phyloP scores from a whole-genome alignment of 73 alveolate genomes.

The Paramecium pentaurelia region DNA sequence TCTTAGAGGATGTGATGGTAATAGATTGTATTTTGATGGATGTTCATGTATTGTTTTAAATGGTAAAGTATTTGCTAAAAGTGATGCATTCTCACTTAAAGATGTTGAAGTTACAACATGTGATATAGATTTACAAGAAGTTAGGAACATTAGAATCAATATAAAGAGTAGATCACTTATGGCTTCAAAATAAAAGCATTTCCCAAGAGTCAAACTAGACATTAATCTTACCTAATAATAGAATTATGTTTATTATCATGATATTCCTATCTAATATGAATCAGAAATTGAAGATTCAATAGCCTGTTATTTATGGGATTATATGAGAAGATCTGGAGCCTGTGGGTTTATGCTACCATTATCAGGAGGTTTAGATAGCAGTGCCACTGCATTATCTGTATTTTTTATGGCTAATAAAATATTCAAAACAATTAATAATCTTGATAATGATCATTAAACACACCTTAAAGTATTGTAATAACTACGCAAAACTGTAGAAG shows the following conservation, averaged over 20 bases:
- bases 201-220: constrained; percentile 62
- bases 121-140: constrained; percentile 79
- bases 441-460: not conserved
- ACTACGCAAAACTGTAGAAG: constrained; percentile 66
- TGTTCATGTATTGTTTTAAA: constrained; percentile 78
- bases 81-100: constrained; percentile 74
- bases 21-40: constrained; percentile 88
- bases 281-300: constrained; percentile 85
- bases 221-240: constrained; percentile 48
- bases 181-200: constrained; percentile 49
- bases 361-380: constrained; percentile 95
- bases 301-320: constrained; percentile 94
- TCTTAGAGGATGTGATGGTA: constrained; percentile 85
- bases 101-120: constrained; percentile 82
- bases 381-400: constrained; percentile 82
- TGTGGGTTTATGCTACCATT: constrained; percentile 91
- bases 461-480: constrained; percentile 23
- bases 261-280: not conserved
- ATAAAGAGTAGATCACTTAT: constrained; percentile 17
- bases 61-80: constrained; percentile 80
- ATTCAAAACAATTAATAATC: not conserved
- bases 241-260: not conserved
- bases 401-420: constrained; percentile 67
- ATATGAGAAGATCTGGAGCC: constrained; percentile 93
- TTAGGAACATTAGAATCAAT: constrained; percentile 69